Percentiles rank a stretch among this genome's conserved stretches.
phyloP scores from a whole-genome alignment of 1,284 basidiomycete species.

The Sanguinoderma infundibulare region DNA sequence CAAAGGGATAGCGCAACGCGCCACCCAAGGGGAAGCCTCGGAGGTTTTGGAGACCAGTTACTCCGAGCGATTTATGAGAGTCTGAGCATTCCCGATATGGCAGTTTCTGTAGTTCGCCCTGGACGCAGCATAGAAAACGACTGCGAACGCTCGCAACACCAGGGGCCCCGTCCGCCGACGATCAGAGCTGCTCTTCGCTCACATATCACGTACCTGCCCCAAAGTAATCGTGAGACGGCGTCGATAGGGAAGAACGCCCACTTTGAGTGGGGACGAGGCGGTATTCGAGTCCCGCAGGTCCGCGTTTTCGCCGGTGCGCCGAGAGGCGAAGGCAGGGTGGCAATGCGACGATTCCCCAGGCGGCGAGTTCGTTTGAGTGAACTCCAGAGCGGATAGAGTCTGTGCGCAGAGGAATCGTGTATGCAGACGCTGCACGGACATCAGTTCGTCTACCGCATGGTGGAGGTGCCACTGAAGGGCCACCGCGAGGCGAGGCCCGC shows the following conservation, averaged over 20 bases:
- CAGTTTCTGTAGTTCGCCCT: constrained; percentile 19
- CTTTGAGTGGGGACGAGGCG: not conserved
- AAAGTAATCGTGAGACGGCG: not conserved
- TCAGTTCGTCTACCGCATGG: not conserved
- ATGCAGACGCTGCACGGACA: not conserved
- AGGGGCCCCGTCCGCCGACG: not conserved
- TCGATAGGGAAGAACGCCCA: not conserved
- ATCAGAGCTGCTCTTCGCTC: not conserved
- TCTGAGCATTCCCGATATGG: constrained; percentile 6
- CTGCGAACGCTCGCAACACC: not conserved
- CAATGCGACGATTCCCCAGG: constrained; percentile 9
- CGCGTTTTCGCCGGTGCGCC: constrained; percentile 17
- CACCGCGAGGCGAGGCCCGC: not conserved
- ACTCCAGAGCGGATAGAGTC: not conserved
- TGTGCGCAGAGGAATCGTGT: not conserved
- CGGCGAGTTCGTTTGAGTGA: not conserved
- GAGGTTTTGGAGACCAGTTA: constrained; percentile 3
- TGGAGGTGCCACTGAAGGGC: not conserved
- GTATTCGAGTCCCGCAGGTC: not conserved
- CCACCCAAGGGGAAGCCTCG: constrained; percentile 11
- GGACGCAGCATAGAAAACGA: not conserved
- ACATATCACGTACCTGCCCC: not conserved
- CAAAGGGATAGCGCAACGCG: not conserved
- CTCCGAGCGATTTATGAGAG: constrained; percentile 7
- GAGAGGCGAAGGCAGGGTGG: not conserved